Conservation (phyloP, 2,329 filamentous ascomycete genomes). For the Tolypocladium guangdongense region DNA sequence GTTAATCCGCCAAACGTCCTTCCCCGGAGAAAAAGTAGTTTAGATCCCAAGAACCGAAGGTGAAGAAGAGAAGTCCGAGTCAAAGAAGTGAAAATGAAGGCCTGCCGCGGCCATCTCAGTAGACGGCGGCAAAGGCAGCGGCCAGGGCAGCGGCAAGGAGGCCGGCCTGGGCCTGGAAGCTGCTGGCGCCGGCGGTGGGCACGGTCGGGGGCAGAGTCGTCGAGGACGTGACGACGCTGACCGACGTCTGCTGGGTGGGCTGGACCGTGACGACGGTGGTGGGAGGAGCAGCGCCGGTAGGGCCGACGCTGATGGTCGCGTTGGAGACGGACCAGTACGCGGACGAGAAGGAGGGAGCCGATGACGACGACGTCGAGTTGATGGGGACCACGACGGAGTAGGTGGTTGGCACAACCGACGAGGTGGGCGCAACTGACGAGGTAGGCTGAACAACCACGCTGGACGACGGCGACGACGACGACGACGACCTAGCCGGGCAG, state of each 20-base stretch:
- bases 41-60: background rate
- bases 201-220: conserved; percentile 9
- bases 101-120: conserved; percentile 9
- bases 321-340: conserved; percentile 21
- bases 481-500: conserved; percentile 26
- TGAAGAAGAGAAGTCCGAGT: background rate
- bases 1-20: conserved; percentile 16
- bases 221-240: conserved; percentile 5
- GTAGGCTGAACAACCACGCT: conserved; percentile 14
- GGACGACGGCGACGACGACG: conserved; percentile 1
- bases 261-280: conserved; percentile 13
- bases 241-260: conserved; percentile 12
- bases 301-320: conserved; percentile 17
- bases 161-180: conserved; percentile 27
- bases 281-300: conserved; percentile 11
- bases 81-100: background rate
- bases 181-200: conserved; percentile 20
- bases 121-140: conserved; percentile 27
- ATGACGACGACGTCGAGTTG: conserved; percentile 4
- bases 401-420: background rate
- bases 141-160: conserved; percentile 25
- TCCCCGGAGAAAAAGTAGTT: conserved; percentile 11
- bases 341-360: conserved; percentile 8
- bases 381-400: conserved; percentile 4
- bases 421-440: conserved; percentile 7